Conservation (phyloP, 176 grass and related monocot genomes). For the Triticum urartu region DNA sequence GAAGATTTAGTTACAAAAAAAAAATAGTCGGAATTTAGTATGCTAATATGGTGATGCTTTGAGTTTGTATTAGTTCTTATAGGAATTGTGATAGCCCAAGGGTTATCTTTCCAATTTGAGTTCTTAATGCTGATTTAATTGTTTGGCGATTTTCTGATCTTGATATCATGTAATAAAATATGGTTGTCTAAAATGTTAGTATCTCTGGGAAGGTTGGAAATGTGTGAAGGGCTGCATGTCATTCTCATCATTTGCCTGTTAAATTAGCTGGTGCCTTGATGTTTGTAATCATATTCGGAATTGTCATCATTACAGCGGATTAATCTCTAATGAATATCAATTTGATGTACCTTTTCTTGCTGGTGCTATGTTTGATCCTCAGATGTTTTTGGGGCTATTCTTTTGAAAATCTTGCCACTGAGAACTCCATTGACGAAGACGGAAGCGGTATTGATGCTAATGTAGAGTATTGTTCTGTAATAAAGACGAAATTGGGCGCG, state of each 20-base stretch:
- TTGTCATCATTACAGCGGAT: background rate
- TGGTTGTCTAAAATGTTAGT: background rate
- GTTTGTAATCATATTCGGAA: conserved; percentile 18
- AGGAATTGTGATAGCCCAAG: background rate
- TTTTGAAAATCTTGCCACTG: conserved; percentile 96
- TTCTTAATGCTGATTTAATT: conserved; percentile 4
- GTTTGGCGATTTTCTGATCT: background rate
- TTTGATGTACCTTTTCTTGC: conserved; percentile 18
- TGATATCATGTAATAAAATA: background rate
- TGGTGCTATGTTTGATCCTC: conserved; percentile 14
- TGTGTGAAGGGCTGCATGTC: background rate
- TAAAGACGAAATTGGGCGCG: conserved; percentile 97
- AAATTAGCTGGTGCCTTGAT: background rate
- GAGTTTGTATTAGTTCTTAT: background rate
- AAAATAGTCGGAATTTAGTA: background rate
- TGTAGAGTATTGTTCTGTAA: conserved; percentile 92
- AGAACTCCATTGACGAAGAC: conserved; percentile 71
- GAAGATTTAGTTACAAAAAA: background rate
- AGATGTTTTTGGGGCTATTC: conserved; percentile 99
- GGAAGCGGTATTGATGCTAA: conserved; percentile 95
- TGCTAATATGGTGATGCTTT: background rate
- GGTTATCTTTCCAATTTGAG: conserved; percentile 4
- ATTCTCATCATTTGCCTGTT: background rate
- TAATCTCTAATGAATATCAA: background rate
- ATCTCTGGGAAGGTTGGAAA: background rate